These are phyloP conservation scores for Stereum hirsutum DNA, from an alignment of 1,284 basidiomycete species.

Conservation along the genomic window DNA sequence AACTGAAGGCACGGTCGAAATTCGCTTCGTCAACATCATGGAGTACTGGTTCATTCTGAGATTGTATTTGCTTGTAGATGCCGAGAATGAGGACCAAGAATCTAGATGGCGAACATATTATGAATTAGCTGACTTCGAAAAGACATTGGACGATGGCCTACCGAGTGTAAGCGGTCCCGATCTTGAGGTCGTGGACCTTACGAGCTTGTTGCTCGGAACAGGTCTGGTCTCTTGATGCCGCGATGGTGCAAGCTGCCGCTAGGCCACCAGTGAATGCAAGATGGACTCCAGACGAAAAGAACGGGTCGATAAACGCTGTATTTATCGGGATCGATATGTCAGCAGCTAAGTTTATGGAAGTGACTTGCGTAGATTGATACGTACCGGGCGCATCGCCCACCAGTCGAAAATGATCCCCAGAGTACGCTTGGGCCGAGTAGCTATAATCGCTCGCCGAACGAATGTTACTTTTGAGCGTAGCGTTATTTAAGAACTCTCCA, in stretches of 20 bases:
- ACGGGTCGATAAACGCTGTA: conserved; percentile 20
- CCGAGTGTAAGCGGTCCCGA: conserved; percentile 15
- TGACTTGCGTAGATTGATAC: not conserved
- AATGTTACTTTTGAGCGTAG: conserved; percentile 12
- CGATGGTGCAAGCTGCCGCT: conserved; percentile 33
- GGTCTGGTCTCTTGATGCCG: conserved; percentile 27
- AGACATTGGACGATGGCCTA: conserved; percentile 7
- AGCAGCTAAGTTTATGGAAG: not conserved
- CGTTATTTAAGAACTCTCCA: conserved; percentile 21
- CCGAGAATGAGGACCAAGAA: conserved; percentile 41
- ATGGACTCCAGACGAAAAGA: conserved; percentile 35
- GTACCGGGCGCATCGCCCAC: conserved; percentile 37
- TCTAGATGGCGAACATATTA: conserved; percentile 14
- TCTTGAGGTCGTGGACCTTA: conserved; percentile 31
- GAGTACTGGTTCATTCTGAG: conserved; percentile 31
- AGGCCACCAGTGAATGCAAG: conserved; percentile 33
- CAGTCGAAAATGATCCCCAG: conserved; percentile 29
- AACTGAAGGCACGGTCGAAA: conserved; percentile 39
- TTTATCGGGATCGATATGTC: not conserved
- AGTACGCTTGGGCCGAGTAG: conserved; percentile 31
- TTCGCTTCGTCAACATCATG: conserved; percentile 38
- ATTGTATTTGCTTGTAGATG: conserved; percentile 39
- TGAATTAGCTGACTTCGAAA: not conserved
- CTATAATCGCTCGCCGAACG: conserved; percentile 31
- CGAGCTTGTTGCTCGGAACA: conserved; percentile 23